phyloP scores from a whole-genome alignment of 257 asterid genomes.

The Penstemon newberryi region DNA sequence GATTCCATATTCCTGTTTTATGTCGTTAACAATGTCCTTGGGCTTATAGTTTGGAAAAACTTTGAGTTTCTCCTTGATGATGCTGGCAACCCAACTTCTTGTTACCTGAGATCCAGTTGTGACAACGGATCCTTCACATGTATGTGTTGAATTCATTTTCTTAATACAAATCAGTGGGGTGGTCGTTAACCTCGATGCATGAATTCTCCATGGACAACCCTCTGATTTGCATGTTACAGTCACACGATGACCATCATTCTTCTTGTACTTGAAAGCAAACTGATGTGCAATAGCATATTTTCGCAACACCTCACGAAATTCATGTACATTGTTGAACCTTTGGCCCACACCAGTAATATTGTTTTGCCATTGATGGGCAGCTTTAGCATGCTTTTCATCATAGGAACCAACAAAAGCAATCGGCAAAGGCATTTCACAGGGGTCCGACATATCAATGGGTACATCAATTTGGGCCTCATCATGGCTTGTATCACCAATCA shows the following conservation, averaged over 20 bases:
- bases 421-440: conserved; percentile 55
- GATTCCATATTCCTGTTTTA: conserved; percentile 91
- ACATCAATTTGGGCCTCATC: conserved; percentile 47
- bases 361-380: conserved; percentile 88
- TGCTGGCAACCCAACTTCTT: conserved; percentile 99
- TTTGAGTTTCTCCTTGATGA: conserved; percentile 88
- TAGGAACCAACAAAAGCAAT: conserved; percentile 44
- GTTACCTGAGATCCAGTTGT: conserved; percentile 86
- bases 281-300: conserved; percentile 92
- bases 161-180: conserved; percentile 94
- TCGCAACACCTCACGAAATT: conserved; percentile 91
- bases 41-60: conserved; percentile 89
- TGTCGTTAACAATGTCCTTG: conserved; percentile 88
- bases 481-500: conserved; percentile 69
- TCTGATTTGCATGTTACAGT: conserved; percentile 97
- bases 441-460: conserved; percentile 45
- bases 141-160: conserved; percentile 87
- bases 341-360: conserved; percentile 95
- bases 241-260: conserved; percentile 96
- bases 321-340: conserved; percentile 90
- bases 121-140: conserved; percentile 80
- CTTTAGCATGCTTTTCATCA: conserved; percentile 72
- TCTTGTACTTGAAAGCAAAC: conserved; percentile 93
- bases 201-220: conserved; percentile 97
- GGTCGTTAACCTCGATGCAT: conserved; percentile 91